Percentiles rank a stretch among this genome's conserved stretches.
Evolutionary conservation across 2,329 filamentous ascomycete genomes (phyloP).

Genomic region (Falciphora oryzae): DNA sequence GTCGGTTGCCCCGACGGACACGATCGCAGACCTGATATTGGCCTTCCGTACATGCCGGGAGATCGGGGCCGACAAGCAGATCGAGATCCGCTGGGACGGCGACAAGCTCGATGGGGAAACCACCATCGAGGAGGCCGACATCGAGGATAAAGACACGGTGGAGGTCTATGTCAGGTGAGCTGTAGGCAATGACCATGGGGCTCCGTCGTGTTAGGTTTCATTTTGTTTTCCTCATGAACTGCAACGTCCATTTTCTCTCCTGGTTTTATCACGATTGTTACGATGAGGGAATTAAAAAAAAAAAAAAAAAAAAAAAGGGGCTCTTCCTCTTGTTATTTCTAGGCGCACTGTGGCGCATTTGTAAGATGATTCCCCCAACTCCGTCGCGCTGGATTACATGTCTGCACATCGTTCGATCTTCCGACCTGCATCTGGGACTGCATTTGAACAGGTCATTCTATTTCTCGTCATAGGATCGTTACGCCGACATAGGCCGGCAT

Average conservation of each 20-base stretch:
- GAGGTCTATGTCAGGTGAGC: slow-evolving; percentile 62
- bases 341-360: not conserved
- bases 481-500: not conserved
- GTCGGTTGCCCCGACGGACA: slow-evolving; percentile 48
- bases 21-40: slow-evolving; percentile 54
- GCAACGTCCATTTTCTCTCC: no score
- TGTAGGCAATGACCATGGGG: no score
- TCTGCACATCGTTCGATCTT: not conserved
- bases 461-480: not conserved
- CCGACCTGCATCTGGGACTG: not conserved
- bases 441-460: not conserved
- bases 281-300: not conserved
- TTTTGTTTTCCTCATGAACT: not conserved
- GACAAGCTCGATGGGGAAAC: slow-evolving; percentile 58
- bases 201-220: no score
- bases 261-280: not conserved
- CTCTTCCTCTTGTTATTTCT: not conserved
- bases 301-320: not conserved
- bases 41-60: slow-evolving; percentile 52
- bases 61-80: slow-evolving; percentile 43
- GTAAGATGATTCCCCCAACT: not conserved
- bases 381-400: not conserved
- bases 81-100: slow-evolving; percentile 70
- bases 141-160: slow-evolving; percentile 68
- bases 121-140: slow-evolving; percentile 60